Base-by-base conservation (phyloP, 805 yeast species). In the Kuraishia ogatae region DNA sequence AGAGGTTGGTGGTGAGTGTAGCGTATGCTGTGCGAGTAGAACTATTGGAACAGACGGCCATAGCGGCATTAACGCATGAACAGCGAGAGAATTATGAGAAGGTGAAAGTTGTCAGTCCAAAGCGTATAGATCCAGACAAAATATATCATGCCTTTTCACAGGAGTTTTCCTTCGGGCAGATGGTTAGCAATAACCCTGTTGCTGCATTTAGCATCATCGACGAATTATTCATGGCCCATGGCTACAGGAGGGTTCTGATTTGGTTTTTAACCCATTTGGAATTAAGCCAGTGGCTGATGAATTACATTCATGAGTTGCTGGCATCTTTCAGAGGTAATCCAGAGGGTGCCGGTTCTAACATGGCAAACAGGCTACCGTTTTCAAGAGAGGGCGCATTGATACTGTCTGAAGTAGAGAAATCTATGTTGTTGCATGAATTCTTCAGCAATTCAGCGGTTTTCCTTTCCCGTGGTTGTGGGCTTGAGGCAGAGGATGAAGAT, bases 391-490 rank as follows among this genome's bases (percentile, higher is more conserved):
- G 91, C 0, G 54, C 69, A 0, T 58, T 87, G 21, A 70, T 66
- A 3, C 66, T 87, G 39, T 79, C 87, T 17, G 81, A 77, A 11
- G 74, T 84, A 52, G 93, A 87, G 61, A 74, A 71, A 57, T 78
- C 80, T 59, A 84, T 85, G 89, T 63, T 87, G 15, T 65, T 87
- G 43, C 91, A 85, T 67, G 90, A 84, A 64, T 83, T 86, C 59
- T 74, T 87, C 56, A 74, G 82, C n/a, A 81, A 80, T 58, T 78
- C 80, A 13, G 71, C 79, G 2, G 72, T 78, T 15, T 74, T 67
- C 56, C 59, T 79, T 13, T 72, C 78, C 0, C 68, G 69, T 35
- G 74, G 72, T 3, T 61, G 65, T 1, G 60, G 63, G 11, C 56
- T 58, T 15, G 66, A 63, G 15, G 53, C 58, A 8, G 67, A 62